Conservation (phyloP, 306 rosid genomes). For the Macrotyloma uniflorum region DNA sequence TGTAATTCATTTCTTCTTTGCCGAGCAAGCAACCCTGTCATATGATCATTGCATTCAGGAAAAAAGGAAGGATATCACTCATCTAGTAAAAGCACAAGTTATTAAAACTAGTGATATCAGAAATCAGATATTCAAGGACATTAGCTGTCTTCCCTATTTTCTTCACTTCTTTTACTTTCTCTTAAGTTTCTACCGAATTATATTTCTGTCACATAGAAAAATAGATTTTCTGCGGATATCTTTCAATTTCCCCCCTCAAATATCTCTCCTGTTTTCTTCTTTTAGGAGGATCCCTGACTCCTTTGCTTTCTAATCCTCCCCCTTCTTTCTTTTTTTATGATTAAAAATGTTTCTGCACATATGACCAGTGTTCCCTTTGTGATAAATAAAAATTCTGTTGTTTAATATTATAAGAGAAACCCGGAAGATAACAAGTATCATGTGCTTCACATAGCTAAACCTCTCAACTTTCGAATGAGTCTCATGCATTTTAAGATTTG, state of each 20-base stretch:
- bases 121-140: conserved; percentile 10
- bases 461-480: conserved; percentile 6
- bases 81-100: background rate
- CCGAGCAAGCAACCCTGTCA: conserved; percentile 88
- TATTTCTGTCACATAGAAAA: background rate
- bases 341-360: background rate
- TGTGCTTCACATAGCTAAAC: background rate
- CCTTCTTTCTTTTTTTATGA: background rate
- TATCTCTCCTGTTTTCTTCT: background rate
- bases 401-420: background rate
- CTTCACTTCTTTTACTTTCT: background rate
- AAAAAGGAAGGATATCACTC: conserved; percentile 13
- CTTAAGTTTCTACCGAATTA: background rate
- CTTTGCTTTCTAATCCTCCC: background rate
- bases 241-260: background rate
- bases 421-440: conserved; percentile 3
- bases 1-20: conserved; percentile 86
- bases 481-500: conserved; percentile 5
- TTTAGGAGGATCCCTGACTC: background rate
- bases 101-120: background rate
- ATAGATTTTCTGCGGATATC: background rate
- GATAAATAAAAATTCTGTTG: background rate
- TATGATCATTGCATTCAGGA: conserved; percentile 23
- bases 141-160: background rate
- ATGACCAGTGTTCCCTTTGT: background rate